Conservation (phyloP, 345 rosid genomes). For the Iberis pinnata region DNA sequence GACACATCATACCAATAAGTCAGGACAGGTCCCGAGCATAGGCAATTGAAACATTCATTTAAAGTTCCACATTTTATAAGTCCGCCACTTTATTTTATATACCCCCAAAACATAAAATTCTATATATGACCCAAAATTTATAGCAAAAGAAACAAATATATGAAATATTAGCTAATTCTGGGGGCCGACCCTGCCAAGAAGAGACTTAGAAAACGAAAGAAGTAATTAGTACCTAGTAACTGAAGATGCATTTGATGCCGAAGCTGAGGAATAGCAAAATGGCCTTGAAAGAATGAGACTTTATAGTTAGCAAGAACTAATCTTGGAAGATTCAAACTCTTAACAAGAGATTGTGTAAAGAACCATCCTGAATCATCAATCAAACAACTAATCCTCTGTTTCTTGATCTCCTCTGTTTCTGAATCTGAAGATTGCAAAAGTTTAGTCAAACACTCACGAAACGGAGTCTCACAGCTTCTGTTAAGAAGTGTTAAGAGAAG, state of each 20-base stretch:
- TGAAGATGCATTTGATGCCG: slow-evolving; percentile 11
- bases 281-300: slow-evolving; percentile 20
- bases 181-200: too few relatives aligned
- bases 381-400: slow-evolving; percentile 24
- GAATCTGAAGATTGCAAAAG: slow-evolving; percentile 2
- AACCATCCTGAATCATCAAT: slow-evolving; percentile 24
- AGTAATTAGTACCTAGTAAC: slow-evolving; percentile 13
- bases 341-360: slow-evolving; percentile 7
- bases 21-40: too few relatives aligned
- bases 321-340: slow-evolving; percentile 24
- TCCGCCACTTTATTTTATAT: too few relatives aligned
- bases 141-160: too few relatives aligned
- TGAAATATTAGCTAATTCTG: too few relatives aligned
- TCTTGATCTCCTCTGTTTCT: background rate
- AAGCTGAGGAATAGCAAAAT: slow-evolving; percentile 25
- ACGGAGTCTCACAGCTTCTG: slow-evolving; percentile 8
- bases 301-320: slow-evolving; percentile 9
- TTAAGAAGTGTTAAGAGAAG: slow-evolving; percentile 12
- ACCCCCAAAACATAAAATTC: too few relatives aligned
- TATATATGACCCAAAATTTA: too few relatives aligned
- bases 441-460: slow-evolving; percentile 25
- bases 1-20: too few relatives aligned
- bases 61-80: too few relatives aligned
- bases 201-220: too few relatives aligned
- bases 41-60: too few relatives aligned